Conservation (phyloP, 2,329 filamentous ascomycete species). For the Hawksworthiomyces lignivorus region DNA sequence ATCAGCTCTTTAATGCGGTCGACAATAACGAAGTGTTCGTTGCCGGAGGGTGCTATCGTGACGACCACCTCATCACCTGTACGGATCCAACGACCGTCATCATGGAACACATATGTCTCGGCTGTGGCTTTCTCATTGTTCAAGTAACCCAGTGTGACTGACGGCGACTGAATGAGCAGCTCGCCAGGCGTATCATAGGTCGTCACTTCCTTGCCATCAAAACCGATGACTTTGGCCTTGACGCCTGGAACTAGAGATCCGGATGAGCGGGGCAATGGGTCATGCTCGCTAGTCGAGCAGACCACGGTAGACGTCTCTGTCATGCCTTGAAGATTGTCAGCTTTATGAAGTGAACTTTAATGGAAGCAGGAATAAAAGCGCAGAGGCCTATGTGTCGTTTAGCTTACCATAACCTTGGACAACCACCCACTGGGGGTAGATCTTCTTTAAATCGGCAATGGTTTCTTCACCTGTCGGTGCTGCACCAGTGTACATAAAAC, state of each 20-base stretch:
- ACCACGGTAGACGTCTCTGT: constrained; percentile 73
- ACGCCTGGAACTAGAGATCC: constrained; percentile 61
- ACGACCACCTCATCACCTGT: constrained; percentile 82
- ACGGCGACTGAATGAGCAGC: constrained; percentile 68
- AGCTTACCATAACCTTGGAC: constrained; percentile 65
- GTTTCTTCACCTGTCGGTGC: constrained; percentile 71
- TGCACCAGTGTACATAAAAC: constrained; percentile 62
- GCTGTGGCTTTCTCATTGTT: constrained; percentile 77
- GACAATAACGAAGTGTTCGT: constrained; percentile 78
- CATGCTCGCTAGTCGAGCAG: constrained; percentile 48
- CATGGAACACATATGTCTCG: constrained; percentile 64
- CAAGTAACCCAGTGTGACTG: constrained; percentile 73
- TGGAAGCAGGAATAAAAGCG: no score
- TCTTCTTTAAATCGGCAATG: constrained; percentile 50
- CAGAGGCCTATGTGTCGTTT: no score
- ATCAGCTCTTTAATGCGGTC: constrained; percentile 57
- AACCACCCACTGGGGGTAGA: constrained; percentile 56
- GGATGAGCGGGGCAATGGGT: constrained; percentile 64
- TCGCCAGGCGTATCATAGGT: constrained; percentile 65
- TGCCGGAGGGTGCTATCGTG: constrained; percentile 51
- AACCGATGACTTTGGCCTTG: constrained; percentile 58
- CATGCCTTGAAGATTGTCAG: constrained; percentile 44
- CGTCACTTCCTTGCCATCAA: constrained; percentile 63
- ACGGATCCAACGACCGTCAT: constrained; percentile 67
- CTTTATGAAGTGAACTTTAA: no score